These are phyloP conservation scores for Diaporthe velutina DNA, from an alignment of 2,329 filamentous ascomycete species.

Conservation along the genomic window DNA sequence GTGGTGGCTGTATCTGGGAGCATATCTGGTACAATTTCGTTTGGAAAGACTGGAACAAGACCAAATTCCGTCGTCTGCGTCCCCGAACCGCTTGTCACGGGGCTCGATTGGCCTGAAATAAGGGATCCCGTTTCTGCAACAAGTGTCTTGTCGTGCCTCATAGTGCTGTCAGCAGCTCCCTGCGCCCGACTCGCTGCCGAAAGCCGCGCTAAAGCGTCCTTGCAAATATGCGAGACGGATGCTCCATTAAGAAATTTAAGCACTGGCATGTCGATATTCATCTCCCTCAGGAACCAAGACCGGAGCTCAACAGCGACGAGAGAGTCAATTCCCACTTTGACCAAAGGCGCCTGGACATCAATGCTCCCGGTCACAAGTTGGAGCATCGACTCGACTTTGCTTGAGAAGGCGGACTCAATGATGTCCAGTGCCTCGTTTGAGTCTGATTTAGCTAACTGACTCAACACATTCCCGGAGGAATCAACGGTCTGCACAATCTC, in stretches of 20 bases:
- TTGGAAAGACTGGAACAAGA: not conserved
- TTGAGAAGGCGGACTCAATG: not conserved
- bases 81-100: not conserved
- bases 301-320: constrained; percentile 50
- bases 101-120: not conserved
- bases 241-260: constrained; percentile 46
- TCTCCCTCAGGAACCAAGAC: constrained; percentile 58
- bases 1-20: not conserved
- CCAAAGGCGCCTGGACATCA: constrained; percentile 26
- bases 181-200: not conserved
- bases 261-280: constrained; percentile 56
- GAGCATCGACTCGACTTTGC: not conserved
- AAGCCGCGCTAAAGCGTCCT: not conserved
- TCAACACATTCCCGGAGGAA: not conserved
- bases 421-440: not conserved
- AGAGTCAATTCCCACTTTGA: constrained; percentile 46
- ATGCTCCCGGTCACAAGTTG: not conserved
- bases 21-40: not conserved
- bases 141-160: not conserved
- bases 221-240: constrained; percentile 26
- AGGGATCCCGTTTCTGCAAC: not conserved
- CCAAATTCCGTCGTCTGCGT: too few relatives aligned
- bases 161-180: not conserved
- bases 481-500: not conserved
- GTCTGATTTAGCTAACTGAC: too few relatives aligned